Evolutionary conservation across 495 filamentous ascomycete species (phyloP).

Genomic region (Trichoderma asperelloides): DNA sequence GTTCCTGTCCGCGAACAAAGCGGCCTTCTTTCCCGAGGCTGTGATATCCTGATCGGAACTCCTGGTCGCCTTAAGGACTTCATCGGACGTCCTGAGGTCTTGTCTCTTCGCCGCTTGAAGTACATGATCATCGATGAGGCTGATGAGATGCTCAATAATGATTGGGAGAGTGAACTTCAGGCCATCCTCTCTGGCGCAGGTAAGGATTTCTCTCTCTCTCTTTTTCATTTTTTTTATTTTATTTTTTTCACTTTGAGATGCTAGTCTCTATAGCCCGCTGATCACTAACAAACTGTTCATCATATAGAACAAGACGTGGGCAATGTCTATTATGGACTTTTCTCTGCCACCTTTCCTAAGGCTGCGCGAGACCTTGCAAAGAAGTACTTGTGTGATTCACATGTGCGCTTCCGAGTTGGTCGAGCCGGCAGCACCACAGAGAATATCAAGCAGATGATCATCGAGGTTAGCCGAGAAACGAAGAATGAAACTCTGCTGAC

Average conservation of each 20-base stretch:
- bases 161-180: constrained; percentile 64
- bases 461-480: constrained; percentile 48
- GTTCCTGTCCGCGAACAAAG: constrained; percentile 56
- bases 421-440: constrained; percentile 69
- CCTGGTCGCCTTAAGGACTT: constrained; percentile 82
- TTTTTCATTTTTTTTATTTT: too few relatives aligned
- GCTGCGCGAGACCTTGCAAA: constrained; percentile 64
- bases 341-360: constrained; percentile 88
- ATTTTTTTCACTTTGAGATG: neutral
- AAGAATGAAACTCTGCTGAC: constrained; percentile 70
- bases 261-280: constrained; percentile 15
- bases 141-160: constrained; percentile 73
- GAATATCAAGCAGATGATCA: constrained; percentile 71
- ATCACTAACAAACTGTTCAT: neutral
- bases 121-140: constrained; percentile 90
- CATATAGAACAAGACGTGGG: constrained; percentile 66
- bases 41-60: constrained; percentile 81
- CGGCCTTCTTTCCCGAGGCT: constrained; percentile 67
- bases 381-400: constrained; percentile 58
- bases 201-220: too few relatives aligned
- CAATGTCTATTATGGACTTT: constrained; percentile 76
- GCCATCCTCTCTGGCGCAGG: constrained; percentile 70
- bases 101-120: constrained; percentile 69
- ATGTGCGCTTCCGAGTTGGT: constrained; percentile 74
- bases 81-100: constrained; percentile 54